A percentile compares a stretch with the other conserved stretches of the same genome.
Evolutionary conservation across 2,329 filamentous ascomycete species (phyloP).

Genomic region (Colletotrichum sp.): DNA sequence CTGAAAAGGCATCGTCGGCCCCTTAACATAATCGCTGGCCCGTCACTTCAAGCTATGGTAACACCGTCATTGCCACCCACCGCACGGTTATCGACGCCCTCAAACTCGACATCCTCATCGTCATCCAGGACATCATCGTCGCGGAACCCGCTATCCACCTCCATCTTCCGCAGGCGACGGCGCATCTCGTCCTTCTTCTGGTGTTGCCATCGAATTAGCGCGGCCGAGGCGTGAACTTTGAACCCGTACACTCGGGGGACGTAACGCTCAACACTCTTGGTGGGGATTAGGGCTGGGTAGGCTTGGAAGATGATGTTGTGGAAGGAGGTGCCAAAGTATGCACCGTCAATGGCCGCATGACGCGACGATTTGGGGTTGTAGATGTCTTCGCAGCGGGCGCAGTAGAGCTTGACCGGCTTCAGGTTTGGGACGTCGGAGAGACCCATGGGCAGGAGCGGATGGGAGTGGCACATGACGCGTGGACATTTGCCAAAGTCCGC

Average conservation of each 20-base stretch:
- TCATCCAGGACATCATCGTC: constrained; percentile 66
- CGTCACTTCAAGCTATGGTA: not conserved
- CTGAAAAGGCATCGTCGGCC: not conserved
- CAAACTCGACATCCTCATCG: constrained; percentile 54
- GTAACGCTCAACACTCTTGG: constrained; percentile 86
- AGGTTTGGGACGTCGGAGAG: constrained; percentile 86
- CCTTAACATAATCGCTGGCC: not conserved
- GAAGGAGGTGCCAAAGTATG: constrained; percentile 97
- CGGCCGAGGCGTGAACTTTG: constrained; percentile 88
- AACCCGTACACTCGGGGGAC: constrained; percentile 93
- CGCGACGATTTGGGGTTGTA: constrained; percentile 99
- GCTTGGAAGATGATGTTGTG: constrained; percentile 99
- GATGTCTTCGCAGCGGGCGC: constrained; percentile 94
- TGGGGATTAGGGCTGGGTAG: constrained; percentile 86
- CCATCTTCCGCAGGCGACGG: constrained; percentile 70
- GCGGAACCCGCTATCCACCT: constrained; percentile 81
- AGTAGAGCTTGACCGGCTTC: constrained; percentile 96
- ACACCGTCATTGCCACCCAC: constrained; percentile 21
- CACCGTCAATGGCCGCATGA: constrained; percentile 93
- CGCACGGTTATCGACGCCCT: constrained; percentile 36
- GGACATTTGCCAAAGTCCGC: constrained; percentile 98
- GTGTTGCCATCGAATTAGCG: constrained; percentile 91
- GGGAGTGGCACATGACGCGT: constrained; percentile 90
- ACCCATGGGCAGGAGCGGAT: constrained; percentile 93
- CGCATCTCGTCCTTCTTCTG: constrained; percentile 82